Conservation (phyloP, 1,139 yeast genomes). For the Yamadazyma buinensis region DNA sequence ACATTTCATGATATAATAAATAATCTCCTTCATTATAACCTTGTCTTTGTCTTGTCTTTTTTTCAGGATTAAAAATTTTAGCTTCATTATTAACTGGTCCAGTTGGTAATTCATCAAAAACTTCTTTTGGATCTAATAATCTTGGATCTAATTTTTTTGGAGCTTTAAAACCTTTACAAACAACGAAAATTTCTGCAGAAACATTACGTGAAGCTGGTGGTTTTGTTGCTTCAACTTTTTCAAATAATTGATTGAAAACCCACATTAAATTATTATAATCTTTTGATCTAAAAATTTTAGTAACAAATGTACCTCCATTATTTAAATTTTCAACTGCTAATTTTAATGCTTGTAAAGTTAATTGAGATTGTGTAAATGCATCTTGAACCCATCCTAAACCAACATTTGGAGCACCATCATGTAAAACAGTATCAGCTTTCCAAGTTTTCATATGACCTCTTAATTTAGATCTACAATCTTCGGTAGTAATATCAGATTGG, state of each 20-base stretch:
- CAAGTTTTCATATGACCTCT: conserved; percentile 97
- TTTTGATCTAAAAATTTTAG: conserved; percentile 94
- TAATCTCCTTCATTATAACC: conserved; percentile 98
- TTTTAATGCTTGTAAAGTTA: conserved; percentile 87
- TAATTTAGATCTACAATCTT: conserved; percentile 89
- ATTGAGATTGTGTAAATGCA: conserved; percentile 96
- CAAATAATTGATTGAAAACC: conserved; percentile 95
- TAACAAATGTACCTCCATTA: conserved; percentile 94
- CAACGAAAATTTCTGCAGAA: conserved; percentile 97
- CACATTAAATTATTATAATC: conserved; percentile 96
- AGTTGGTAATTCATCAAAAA: conserved; percentile 85
- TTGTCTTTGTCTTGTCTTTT: conserved; percentile 83
- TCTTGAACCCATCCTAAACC: conserved; percentile 99
- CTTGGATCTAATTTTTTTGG: conserved; percentile 94
- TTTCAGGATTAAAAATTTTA: conserved; percentile 90
- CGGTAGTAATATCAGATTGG: conserved; percentile 96
- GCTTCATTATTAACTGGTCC: conserved; percentile 84
- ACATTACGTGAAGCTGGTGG: conserved; percentile 99
- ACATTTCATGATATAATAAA: conserved; percentile 66
- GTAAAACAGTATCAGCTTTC: conserved; percentile 97
- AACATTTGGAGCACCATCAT: conserved; percentile 99
- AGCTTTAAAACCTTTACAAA: conserved; percentile 92
- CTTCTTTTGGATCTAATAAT: conserved; percentile 85
- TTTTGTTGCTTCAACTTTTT: conserved; percentile 95
- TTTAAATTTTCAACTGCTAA: conserved; percentile 91